Evolutionary conservation across 305 asterid genomes (phyloP).

Genomic region (Solanum hybrid): DNA sequence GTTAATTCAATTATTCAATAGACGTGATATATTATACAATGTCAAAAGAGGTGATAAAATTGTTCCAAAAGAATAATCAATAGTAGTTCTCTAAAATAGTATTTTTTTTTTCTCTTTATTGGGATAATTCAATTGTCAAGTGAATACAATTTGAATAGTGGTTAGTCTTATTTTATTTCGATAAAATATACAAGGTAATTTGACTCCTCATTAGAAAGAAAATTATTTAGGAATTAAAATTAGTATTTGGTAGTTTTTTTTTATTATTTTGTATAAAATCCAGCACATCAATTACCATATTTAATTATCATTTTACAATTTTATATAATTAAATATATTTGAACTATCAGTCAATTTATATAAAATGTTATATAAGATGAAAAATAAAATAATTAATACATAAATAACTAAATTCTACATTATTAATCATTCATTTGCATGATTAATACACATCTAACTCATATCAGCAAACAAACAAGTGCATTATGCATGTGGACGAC

Average conservation of each 20-base stretch:
- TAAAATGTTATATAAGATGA: neutral
- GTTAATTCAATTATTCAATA: neutral
- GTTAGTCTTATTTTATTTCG: neutral
- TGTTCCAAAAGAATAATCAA: neutral
- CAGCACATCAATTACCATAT: neutral
- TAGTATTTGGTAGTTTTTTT: neutral
- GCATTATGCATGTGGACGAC: neutral
- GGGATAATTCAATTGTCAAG: neutral
- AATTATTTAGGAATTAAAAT: neutral
- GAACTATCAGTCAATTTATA: neutral
- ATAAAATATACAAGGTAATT: neutral
- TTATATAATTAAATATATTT: neutral
- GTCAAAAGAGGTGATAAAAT: neutral
- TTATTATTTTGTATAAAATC: neutral
- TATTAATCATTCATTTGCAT: neutral
- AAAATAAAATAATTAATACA: neutral
- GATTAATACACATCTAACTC: neutral
- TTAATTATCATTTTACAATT: neutral
- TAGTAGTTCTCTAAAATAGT: neutral
- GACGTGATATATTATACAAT: neutral
- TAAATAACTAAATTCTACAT: neutral
- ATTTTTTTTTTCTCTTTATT: neutral
- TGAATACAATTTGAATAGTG: neutral
- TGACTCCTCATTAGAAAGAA: neutral
- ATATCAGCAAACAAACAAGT: neutral